Conservation (phyloP, 2,329 filamentous ascomycete species). For the Aspergillus amoenus region DNA sequence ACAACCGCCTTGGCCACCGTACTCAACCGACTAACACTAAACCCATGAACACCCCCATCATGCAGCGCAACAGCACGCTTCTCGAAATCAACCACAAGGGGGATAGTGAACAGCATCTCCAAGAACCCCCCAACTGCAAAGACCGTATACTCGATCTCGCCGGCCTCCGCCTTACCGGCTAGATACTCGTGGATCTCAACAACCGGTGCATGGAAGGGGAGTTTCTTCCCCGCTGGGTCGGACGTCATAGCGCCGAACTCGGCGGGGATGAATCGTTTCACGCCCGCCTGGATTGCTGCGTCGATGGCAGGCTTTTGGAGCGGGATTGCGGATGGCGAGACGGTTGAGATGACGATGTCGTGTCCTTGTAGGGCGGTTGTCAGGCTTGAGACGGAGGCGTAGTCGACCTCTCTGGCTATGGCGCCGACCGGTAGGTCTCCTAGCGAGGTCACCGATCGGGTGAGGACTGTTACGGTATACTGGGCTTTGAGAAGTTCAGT, state of each 20-base stretch:
- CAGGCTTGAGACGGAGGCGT: neutral
- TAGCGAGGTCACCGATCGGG: neutral
- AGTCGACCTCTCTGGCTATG: neutral
- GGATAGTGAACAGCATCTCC: neutral
- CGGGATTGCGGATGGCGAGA: neutral
- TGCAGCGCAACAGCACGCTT: neutral
- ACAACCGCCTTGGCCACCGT: slow-evolving; percentile 5
- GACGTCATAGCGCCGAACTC: slow-evolving; percentile 4
- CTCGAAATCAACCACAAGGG: neutral
- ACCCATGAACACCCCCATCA: neutral
- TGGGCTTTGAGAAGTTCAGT: neutral
- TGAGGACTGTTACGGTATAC: slow-evolving; percentile 1
- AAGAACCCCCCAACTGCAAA: neutral
- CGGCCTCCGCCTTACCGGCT: neutral
- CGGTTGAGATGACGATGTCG: slow-evolving; percentile 2
- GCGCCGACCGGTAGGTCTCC: neutral
- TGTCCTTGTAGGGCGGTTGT: neutral
- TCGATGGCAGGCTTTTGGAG: slow-evolving; percentile 1
- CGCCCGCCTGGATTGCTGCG: neutral
- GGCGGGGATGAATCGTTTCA: slow-evolving; percentile 7
- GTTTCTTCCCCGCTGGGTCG: neutral
- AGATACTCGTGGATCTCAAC: slow-evolving; percentile 4
- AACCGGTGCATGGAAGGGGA: neutral
- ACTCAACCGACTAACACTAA: neutral
- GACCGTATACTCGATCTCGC: slow-evolving; percentile 1